Base-by-base conservation (phyloP, 495 filamentous ascomycete genomes). In the Talaromyces adpressus region DNA sequence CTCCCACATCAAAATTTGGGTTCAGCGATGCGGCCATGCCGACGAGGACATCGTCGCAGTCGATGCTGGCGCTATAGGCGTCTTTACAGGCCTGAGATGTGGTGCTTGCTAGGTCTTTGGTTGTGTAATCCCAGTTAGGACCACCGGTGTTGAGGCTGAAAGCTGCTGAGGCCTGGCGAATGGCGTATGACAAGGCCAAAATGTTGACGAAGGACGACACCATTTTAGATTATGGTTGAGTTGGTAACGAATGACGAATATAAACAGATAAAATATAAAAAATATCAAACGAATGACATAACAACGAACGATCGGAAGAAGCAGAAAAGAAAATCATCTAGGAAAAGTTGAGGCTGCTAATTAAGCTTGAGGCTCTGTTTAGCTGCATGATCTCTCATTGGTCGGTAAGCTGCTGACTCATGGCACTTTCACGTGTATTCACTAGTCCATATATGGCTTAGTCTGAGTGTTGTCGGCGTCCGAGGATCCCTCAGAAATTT, bases 31-130 rank as follows among this genome's bases (percentile, higher is more conserved):
- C 67, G 22, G 71, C 68, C 22, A 74, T 51, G 59, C 67, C 56
- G 29, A 72, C 29, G 29, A 74, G 69, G 16, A 64, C 69, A 25
- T 70, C 66, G 56, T 71, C 67, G 45, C 72, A 74, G 29, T 69
- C 41, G 62, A 72, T 74, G 36, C 54, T 66, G 53, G 72, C 67
- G 52, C 70, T 71, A 60, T 72, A 74, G 30, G 72, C 72, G 2
- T 70, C 65, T 57, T 72, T 72, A 65, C 70, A 74, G 57, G 64
- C 58, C 56, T 71, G 65, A 7, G 72, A 74, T 0, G 72, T 74
- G 1, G 67, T 68, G 56, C 61, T 59, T 54, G 68, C 69, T 9
- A 74, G 52, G 59, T 69, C 66, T 54, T 65, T 62, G 41, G 69
- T 69, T 34, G 72, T 72, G 41, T 74, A 74, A 54, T 65, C 66